phyloP scores from a whole-genome alignment of 768 basidiomycete species.

The Tylopilus cervinicoccineus region DNA sequence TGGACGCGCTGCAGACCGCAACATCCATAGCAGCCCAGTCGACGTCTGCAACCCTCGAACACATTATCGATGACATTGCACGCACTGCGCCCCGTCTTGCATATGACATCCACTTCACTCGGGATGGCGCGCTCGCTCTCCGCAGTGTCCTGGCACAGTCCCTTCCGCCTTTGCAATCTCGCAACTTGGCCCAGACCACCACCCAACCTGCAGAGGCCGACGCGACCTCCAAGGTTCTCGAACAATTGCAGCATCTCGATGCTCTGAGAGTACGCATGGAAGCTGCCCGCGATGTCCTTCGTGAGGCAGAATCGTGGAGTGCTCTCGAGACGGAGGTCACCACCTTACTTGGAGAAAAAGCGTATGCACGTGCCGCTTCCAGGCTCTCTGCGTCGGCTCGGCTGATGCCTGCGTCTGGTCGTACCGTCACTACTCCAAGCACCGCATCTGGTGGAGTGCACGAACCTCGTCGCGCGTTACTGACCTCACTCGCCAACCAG shows the following conservation, averaged over 20 bases:
- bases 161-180: constrained; percentile 32
- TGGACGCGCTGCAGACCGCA: constrained; percentile 71
- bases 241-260: constrained; percentile 78
- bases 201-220: constrained; percentile 18
- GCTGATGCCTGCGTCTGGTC: constrained; percentile 90
- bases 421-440: constrained; percentile 60
- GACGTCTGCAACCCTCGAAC: constrained; percentile 82
- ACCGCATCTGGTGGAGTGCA: constrained; percentile 37
- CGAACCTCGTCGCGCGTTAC: constrained; percentile 76
- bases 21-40: constrained; percentile 87
- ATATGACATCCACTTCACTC: constrained; percentile 97
- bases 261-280: constrained; percentile 85
- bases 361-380: constrained; percentile 88
- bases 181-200: neutral
- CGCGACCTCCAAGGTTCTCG: constrained; percentile 63
- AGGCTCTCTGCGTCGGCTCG: constrained; percentile 84
- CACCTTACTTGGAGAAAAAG: constrained; percentile 71
- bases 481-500: constrained; percentile 93
- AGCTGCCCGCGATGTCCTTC: constrained; percentile 79
- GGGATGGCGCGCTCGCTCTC: constrained; percentile 80
- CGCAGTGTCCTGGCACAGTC: constrained; percentile 59
- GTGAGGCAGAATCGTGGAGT: constrained; percentile 96
- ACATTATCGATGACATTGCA: constrained; percentile 89
- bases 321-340: constrained; percentile 92
- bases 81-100: constrained; percentile 85